phyloP scores from a whole-genome alignment of 139 green algal genomes.

The Yamagishiella unicocca region DNA sequence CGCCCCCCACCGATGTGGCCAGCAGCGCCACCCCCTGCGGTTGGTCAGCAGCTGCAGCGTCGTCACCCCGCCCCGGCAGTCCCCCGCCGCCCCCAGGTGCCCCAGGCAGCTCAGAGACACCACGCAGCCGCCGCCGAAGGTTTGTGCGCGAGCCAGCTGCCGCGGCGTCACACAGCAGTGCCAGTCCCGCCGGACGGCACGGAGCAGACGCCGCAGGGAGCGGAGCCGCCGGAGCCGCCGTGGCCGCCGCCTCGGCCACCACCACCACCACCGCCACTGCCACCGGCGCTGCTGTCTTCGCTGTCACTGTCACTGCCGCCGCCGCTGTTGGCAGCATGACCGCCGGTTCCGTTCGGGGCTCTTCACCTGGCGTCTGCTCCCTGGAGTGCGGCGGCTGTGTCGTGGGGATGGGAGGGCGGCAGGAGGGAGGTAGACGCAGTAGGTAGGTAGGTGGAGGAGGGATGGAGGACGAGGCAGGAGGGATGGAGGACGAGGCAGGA shows the following conservation, averaged over 20 bases:
- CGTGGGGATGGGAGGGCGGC: background rate
- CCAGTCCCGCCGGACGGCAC: conserved; percentile 15
- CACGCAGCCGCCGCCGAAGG: background rate
- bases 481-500: too few relatives aligned
- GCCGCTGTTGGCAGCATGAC: too few relatives aligned
- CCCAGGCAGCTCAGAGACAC: background rate
- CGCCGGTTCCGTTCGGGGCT: background rate
- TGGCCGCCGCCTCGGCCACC: background rate
- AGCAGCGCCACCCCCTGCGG: conserved; percentile 9
- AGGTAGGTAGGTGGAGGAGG: background rate
- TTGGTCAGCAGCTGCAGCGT: conserved; percentile 25
- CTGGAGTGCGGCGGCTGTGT: too few relatives aligned
- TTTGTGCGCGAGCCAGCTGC: background rate
- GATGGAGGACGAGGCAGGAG: background rate
- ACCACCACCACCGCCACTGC: background rate
- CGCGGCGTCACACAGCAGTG: background rate
- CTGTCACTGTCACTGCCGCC: background rate
- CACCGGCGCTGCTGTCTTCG: background rate
- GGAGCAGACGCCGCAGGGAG: conserved; percentile 17
- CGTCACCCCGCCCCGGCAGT: conserved; percentile 28
- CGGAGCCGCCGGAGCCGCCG: background rate
- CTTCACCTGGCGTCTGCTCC: background rate
- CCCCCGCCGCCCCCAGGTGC: conserved; percentile 7
- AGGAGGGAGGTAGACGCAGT: background rate
- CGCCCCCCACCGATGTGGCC: background rate